A percentile compares a stretch with the other conserved stretches of the same genome.
phyloP scores from a whole-genome alignment of 2,329 filamentous ascomycete genomes.

The Fusarium sterilihyphosum region DNA sequence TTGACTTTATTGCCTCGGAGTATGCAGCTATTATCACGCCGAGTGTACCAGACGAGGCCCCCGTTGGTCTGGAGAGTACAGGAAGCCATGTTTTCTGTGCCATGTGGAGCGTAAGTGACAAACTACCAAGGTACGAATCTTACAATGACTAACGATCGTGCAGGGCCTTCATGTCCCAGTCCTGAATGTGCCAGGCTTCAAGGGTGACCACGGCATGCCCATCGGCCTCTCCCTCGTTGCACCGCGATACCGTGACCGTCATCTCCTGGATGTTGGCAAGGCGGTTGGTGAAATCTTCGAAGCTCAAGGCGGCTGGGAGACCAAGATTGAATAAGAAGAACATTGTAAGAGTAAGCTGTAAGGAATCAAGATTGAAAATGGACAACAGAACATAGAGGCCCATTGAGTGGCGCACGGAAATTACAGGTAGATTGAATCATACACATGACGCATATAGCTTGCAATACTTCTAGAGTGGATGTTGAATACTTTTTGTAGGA shows the following conservation, averaged over 20 bases:
- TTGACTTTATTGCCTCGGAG: conserved; percentile 61
- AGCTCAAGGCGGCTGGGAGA: conserved; percentile 43
- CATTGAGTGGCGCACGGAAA: conserved; percentile 3
- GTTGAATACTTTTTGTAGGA: conserved; percentile 32
- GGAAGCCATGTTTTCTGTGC: conserved; percentile 64
- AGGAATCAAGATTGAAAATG: not conserved
- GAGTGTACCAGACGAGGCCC: conserved; percentile 69
- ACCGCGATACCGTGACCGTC: conserved; percentile 57
- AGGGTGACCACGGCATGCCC: conserved; percentile 63
- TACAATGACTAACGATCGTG: not conserved
- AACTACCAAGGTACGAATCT: not conserved
- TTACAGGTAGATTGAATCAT: not conserved
- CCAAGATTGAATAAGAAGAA: conserved; percentile 5
- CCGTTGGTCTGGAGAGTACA: conserved; percentile 62
- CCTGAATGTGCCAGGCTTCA: conserved; percentile 72
- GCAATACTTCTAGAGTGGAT: conserved; percentile 1
- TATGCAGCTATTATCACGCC: conserved; percentile 69
- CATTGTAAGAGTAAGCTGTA: not conserved
- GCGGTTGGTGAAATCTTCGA: conserved; percentile 50
- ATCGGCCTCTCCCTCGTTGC: conserved; percentile 66
- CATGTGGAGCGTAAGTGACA: conserved; percentile 62
- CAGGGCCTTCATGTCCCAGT: conserved; percentile 67
- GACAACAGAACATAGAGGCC: not conserved
- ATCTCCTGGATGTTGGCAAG: conserved; percentile 56
- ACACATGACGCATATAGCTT: not conserved